Percentiles rank a stretch among this genome's conserved stretches.
Evolutionary conservation across 2,329 filamentous ascomycete species (phyloP).

Genomic region (Sphaerulina musiva): DNA sequence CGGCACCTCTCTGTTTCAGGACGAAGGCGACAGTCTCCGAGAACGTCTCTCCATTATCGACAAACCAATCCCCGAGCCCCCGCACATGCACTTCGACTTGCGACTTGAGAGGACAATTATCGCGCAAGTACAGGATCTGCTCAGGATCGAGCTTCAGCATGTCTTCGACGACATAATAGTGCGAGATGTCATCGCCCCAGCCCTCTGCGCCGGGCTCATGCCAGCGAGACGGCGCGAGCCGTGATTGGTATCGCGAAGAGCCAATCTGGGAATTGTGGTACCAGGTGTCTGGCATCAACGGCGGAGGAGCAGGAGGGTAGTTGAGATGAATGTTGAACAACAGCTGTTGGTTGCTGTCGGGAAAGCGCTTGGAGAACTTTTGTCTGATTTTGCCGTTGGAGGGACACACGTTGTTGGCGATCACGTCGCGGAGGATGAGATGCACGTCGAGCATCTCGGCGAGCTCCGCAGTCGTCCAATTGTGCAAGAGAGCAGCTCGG

Average conservation of each 20-base stretch:
- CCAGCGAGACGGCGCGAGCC: constrained; percentile 43
- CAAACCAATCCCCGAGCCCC: constrained; percentile 54
- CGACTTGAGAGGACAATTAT: constrained; percentile 50
- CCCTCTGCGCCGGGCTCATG: constrained; percentile 53
- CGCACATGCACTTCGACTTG: constrained; percentile 52
- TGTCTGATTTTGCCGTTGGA: constrained; percentile 55
- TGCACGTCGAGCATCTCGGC: constrained; percentile 56
- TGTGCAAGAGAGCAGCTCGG: constrained; percentile 52
- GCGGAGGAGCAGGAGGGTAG: constrained; percentile 31
- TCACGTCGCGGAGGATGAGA: constrained; percentile 48
- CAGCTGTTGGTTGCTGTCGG: constrained; percentile 44
- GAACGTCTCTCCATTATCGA: constrained; percentile 58
- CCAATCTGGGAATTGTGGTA: constrained; percentile 35
- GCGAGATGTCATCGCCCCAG: constrained; percentile 58
- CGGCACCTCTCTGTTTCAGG: constrained; percentile 49
- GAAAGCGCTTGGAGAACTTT: constrained; percentile 53
- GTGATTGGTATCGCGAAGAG: constrained; percentile 39
- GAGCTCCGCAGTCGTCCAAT: constrained; percentile 51
- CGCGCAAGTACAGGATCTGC: constrained; percentile 53
- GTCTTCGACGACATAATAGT: constrained; percentile 59
- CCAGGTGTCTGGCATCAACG: constrained; percentile 31
- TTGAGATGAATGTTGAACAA: constrained; percentile 43
- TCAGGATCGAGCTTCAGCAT: constrained; percentile 58
- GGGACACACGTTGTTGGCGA: constrained; percentile 55
- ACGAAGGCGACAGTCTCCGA: constrained; percentile 54